Evolutionary conservation across 2,329 filamentous ascomycete genomes (phyloP).

Genomic region (Ascochyta koolunga): DNA sequence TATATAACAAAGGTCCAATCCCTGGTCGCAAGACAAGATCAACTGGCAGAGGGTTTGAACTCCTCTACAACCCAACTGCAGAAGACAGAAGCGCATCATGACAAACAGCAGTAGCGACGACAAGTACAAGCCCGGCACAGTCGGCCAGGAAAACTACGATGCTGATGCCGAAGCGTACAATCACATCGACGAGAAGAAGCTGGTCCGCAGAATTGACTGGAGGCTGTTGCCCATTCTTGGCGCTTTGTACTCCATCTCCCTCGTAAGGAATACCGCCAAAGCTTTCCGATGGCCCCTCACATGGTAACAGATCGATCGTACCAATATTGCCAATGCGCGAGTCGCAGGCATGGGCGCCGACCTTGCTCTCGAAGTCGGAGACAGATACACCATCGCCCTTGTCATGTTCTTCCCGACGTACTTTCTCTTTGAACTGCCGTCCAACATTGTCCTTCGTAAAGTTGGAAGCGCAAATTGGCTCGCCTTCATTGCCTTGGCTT

Average conservation of each 20-base stretch:
- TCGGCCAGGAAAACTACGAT: constrained; percentile 16
- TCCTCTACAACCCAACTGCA: neutral
- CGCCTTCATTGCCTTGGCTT: constrained; percentile 30
- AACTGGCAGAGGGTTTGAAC: neutral
- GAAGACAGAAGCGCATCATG: neutral
- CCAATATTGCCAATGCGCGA: constrained; percentile 30
- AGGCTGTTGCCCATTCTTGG: constrained; percentile 50
- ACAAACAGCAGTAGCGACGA: constrained; percentile 22
- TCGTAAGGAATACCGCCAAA: constrained; percentile 30
- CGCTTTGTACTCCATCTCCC: constrained; percentile 46
- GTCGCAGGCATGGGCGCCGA: constrained; percentile 37
- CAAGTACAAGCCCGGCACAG: constrained; percentile 16
- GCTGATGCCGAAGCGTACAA: constrained; percentile 16
- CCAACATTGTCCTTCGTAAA: constrained; percentile 32
- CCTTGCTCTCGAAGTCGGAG: constrained; percentile 27
- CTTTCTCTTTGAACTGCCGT: constrained; percentile 30
- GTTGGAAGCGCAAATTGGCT: constrained; percentile 39
- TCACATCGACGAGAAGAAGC: constrained; percentile 25
- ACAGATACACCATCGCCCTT: constrained; percentile 33
- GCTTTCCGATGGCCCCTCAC: neutral
- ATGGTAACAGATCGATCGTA: constrained; percentile 4
- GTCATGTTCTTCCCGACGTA: constrained; percentile 39
- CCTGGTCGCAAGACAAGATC: neutral
- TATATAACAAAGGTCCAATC: constrained; percentile 6
- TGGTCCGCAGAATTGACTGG: constrained; percentile 44